phyloP scores from a whole-genome alignment of 805 yeast genomes.

The Yarrowia phangngaensis region DNA sequence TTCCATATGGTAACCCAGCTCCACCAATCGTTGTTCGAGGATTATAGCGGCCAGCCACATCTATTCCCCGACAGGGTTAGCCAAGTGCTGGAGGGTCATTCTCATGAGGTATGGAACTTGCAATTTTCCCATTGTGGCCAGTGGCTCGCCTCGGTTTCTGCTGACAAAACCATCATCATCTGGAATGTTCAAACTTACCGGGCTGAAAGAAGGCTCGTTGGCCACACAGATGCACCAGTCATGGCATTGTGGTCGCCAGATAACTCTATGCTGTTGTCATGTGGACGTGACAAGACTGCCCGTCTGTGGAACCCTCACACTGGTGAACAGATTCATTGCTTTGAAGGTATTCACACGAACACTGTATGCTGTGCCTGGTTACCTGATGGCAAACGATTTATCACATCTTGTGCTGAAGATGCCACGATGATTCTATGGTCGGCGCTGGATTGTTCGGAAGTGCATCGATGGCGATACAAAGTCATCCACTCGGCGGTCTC shows the following conservation, averaged over 20 bases:
- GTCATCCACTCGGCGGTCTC: constrained; percentile 68
- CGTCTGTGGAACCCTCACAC: constrained; percentile 61
- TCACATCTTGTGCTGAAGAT: constrained; percentile 60
- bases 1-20: constrained; percentile 30
- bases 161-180: constrained; percentile 59
- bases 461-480: constrained; percentile 43
- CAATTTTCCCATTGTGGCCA: constrained; percentile 75
- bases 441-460: constrained; percentile 33
- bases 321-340: constrained; percentile 37
- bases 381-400: constrained; percentile 52
- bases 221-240: constrained; percentile 35
- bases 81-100: constrained; percentile 50
- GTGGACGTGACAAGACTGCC: constrained; percentile 67
- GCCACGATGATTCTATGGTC: constrained; percentile 46
- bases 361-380: constrained; percentile 63
- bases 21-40: constrained; percentile 30
- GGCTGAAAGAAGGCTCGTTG: constrained; percentile 38
- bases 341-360: constrained; percentile 34
- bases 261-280: constrained; percentile 61
- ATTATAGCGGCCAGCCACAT: constrained; percentile 36
- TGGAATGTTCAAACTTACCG: constrained; percentile 54
- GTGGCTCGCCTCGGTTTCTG: constrained; percentile 70
- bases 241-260: constrained; percentile 64
- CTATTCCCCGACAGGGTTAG: constrained; percentile 41
- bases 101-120: constrained; percentile 79